A percentile compares a stretch with the other conserved stretches of the same genome.
These are phyloP conservation scores for Saccharomycopsis hybrid DNA, from an alignment of 1,139 yeast species.

Conservation along the genomic window DNA sequence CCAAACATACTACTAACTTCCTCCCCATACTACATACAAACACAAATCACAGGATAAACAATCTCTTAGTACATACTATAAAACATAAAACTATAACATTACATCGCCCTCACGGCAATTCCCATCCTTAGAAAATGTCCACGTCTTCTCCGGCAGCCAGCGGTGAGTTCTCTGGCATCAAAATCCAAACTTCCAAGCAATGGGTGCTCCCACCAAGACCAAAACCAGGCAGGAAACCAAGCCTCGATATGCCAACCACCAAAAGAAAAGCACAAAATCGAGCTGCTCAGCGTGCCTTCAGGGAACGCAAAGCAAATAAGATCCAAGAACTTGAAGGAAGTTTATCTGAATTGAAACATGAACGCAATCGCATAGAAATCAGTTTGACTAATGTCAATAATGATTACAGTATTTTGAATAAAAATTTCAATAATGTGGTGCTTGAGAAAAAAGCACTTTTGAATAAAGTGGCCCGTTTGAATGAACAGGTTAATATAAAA, in stretches of 20 bases:
- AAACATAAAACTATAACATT: too few relatives aligned
- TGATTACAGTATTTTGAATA: conserved; percentile 15
- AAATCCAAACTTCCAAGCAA: conserved; percentile 67
- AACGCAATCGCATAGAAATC: conserved; percentile 20
- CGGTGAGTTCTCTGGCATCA: not conserved
- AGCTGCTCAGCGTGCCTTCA: conserved; percentile 91
- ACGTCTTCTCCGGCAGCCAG: not conserved
- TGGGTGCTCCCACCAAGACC: conserved; percentile 93
- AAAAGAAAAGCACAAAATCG: conserved; percentile 90
- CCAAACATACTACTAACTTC: too few relatives aligned
- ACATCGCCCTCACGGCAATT: too few relatives aligned
- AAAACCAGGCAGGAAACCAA: conserved; percentile 85
- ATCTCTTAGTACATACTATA: too few relatives aligned
- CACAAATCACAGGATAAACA: too few relatives aligned
- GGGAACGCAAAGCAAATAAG: conserved; percentile 70
- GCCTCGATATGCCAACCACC: conserved; percentile 55
- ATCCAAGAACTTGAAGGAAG: conserved; percentile 40
- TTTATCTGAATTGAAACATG: conserved; percentile 29
- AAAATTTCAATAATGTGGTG: conserved; percentile 9
- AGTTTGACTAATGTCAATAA: conserved; percentile 14
- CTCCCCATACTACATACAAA: too few relatives aligned
- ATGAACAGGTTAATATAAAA: conserved; percentile 46
- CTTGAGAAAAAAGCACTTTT: conserved; percentile 17
- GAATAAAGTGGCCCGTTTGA: conserved; percentile 42
- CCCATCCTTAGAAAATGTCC: too few relatives aligned